Percentiles rank a stretch among this genome's conserved stretches.
Conservation (phyloP, 441 rosid species). For the Eruca vesicaria region DNA sequence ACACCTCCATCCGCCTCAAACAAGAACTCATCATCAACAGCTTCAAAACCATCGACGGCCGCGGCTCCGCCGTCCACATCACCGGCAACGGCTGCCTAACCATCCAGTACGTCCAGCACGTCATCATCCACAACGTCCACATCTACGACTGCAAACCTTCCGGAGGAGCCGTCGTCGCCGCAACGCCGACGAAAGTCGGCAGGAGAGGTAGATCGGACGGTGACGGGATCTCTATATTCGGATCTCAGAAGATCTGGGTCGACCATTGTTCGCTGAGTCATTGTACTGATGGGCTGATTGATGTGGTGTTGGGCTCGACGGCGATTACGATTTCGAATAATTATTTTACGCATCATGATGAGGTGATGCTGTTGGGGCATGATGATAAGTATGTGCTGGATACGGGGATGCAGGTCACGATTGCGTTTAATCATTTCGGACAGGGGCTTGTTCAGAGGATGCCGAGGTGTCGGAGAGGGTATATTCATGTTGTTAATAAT, state of each 20-base stretch:
- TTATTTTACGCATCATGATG: slow-evolving; percentile 73
- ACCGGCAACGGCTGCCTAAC: slow-evolving; percentile 85
- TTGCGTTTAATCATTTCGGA: slow-evolving; percentile 80
- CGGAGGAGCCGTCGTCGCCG: slow-evolving; percentile 53
- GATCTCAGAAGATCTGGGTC: slow-evolving; percentile 78
- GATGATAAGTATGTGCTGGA: slow-evolving; percentile 55
- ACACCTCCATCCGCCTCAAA: slow-evolving; percentile 64
- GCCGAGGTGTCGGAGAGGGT: slow-evolving; percentile 86
- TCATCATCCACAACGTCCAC: slow-evolving; percentile 86
- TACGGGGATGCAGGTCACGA: slow-evolving; percentile 78
- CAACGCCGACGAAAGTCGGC: slow-evolving; percentile 67
- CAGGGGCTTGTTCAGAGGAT: slow-evolving; percentile 76
- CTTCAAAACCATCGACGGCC: slow-evolving; percentile 89
- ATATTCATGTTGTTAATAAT: slow-evolving; percentile 81
- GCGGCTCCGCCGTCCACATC: slow-evolving; percentile 61
- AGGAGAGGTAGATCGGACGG: slow-evolving; percentile 81
- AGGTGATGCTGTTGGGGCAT: slow-evolving; percentile 91
- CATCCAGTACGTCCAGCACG: slow-evolving; percentile 62
- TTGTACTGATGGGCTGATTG: slow-evolving; percentile 77
- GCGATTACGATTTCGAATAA: slow-evolving; percentile 79
- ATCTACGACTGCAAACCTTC: slow-evolving; percentile 81
- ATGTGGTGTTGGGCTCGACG: slow-evolving; percentile 85
- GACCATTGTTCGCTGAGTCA: slow-evolving; percentile 76
- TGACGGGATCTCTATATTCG: slow-evolving; percentile 78
- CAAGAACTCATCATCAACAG: slow-evolving; percentile 81